Evolutionary conservation across 2,329 filamentous ascomycete genomes (phyloP).

Genomic region (Aspergillus ustus): DNA sequence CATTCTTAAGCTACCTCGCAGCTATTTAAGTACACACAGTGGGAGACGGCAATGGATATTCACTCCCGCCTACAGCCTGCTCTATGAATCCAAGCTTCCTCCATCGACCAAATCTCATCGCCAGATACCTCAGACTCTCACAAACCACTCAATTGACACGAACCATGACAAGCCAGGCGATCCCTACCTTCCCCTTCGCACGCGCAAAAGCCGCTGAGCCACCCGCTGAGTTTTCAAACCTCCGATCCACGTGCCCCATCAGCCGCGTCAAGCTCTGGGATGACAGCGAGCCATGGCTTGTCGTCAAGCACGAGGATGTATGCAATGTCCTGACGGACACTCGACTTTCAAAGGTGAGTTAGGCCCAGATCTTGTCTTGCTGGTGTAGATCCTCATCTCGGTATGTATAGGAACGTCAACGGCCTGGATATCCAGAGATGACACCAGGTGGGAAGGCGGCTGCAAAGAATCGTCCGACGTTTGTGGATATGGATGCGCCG

Average conservation of each 20-base stretch:
- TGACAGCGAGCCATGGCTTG: slow-evolving; percentile 4
- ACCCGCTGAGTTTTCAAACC: not conserved
- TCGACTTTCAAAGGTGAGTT: not conserved
- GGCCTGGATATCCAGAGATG: slow-evolving; percentile 7
- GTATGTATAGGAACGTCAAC: not conserved
- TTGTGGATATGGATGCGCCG: slow-evolving; percentile 6
- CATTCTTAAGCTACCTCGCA: too few species aligned
- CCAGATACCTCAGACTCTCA: not conserved
- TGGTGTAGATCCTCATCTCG: not conserved
- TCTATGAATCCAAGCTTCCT: not conserved
- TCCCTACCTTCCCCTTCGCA: not conserved
- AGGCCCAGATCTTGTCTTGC: not conserved
- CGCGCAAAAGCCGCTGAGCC: not conserved
- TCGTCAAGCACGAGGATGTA: slow-evolving; percentile 6
- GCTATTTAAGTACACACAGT: too few species aligned
- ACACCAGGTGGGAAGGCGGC: slow-evolving; percentile 6
- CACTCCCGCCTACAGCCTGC: too few species aligned
- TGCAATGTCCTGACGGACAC: not conserved
- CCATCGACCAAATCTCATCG: too few species aligned
- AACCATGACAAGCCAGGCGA: not conserved
- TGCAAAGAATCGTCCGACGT: slow-evolving; percentile 7
- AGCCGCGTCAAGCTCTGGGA: slow-evolving; percentile 9
- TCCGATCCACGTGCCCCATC: not conserved
- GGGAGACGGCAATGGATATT: too few species aligned
- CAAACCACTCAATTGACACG: not conserved